Percentiles rank a stretch among this genome's conserved stretches.
phyloP scores from a whole-genome alignment of 2,329 filamentous ascomycete genomes.

The Dryadomyces quercivorus region DNA sequence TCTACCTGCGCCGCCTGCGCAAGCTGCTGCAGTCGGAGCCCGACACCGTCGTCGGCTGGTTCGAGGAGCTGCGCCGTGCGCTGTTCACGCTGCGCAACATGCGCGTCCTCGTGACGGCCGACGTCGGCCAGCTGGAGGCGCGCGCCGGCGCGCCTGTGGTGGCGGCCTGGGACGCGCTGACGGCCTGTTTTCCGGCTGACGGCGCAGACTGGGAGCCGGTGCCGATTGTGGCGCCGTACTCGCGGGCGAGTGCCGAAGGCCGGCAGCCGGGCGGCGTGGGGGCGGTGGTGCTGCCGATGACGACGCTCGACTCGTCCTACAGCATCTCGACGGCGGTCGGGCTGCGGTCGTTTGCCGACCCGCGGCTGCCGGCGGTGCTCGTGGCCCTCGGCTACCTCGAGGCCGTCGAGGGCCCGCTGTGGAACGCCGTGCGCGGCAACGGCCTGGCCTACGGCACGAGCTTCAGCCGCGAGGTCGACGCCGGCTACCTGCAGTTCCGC shows the following conservation, averaged over 20 bases:
- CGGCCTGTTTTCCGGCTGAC: slow-evolving; percentile 31
- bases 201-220: slow-evolving; percentile 17
- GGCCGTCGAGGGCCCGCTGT: slow-evolving; percentile 84
- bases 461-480: slow-evolving; percentile 67
- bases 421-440: slow-evolving; percentile 84
- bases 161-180: slow-evolving; percentile 61
- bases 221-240: slow-evolving; percentile 57
- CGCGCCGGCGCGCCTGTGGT: slow-evolving; percentile 37
- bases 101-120: slow-evolving; percentile 71
- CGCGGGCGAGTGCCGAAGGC: slow-evolving; percentile 65
- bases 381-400: slow-evolving; percentile 88
- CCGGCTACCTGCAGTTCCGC: slow-evolving; percentile 69
- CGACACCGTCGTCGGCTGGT: slow-evolving; percentile 59
- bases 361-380: slow-evolving; percentile 68
- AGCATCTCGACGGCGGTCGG: slow-evolving; percentile 65
- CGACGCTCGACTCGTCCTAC: slow-evolving; percentile 85
- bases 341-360: slow-evolving; percentile 62
- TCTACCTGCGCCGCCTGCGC: slow-evolving; percentile 78
- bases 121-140: slow-evolving; percentile 59
- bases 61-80: slow-evolving; percentile 61
- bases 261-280: slow-evolving; percentile 60
- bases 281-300: slow-evolving; percentile 76
- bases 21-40: slow-evolving; percentile 69
- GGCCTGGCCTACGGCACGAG: slow-evolving; percentile 84
- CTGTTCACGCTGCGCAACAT: slow-evolving; percentile 80